Base-by-base conservation (phyloP, 2,329 filamentous ascomycete genomes). In the Diaporthe vaccinii region DNA sequence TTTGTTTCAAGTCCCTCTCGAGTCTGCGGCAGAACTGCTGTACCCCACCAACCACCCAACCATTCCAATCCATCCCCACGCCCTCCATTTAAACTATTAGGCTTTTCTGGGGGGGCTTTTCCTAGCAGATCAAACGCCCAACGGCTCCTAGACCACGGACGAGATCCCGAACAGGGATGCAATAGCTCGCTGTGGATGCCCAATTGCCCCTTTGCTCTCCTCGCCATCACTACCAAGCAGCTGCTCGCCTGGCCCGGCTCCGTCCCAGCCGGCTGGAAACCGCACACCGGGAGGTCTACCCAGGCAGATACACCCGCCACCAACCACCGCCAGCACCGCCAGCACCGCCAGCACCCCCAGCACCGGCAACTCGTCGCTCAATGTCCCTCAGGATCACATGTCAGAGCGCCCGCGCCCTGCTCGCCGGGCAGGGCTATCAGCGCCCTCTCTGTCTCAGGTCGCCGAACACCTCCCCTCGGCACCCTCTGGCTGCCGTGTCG, bases 371-470 rank as follows among this genome's bases (percentile, higher is more conserved):
- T 15, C 55, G 10, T 25, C 15, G 57, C 15, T 25, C 31, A 51
- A 76, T 76, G 75, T 67, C 75, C 57, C 59, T 74, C 15, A 41
- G 58, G 20, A 53, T 74, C 75, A 76, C 75, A 74, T 72, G 75
- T 39, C 61, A 72, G 62, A 49, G 49, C 61, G 61, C 69, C 31
- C 59, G 61, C 55, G 62, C 73, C n/a, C 39, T 53, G 39, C 31
- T 67, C 46, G 49, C 49, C 25, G 65, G 72, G 51, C 62, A 55
- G 12, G 49, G 55, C 57, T 34, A 59, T n/a, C 73, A 59, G 28
- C 44, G 49, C 39, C 69, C 69, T 55, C 65, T 39, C 17, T 36
- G 61, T 57, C 53, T 73, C 69, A 67, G 39, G 14, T 44, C 59
- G 46, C 59, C 57, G n/a, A 28, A 22, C 51, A 20, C 53, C 25